A percentile compares a stretch with the other conserved stretches of the same genome.
These are phyloP conservation scores for Grosmannia clavigera DNA, from an alignment of 2,329 filamentous ascomycete species.

Conservation along the genomic window DNA sequence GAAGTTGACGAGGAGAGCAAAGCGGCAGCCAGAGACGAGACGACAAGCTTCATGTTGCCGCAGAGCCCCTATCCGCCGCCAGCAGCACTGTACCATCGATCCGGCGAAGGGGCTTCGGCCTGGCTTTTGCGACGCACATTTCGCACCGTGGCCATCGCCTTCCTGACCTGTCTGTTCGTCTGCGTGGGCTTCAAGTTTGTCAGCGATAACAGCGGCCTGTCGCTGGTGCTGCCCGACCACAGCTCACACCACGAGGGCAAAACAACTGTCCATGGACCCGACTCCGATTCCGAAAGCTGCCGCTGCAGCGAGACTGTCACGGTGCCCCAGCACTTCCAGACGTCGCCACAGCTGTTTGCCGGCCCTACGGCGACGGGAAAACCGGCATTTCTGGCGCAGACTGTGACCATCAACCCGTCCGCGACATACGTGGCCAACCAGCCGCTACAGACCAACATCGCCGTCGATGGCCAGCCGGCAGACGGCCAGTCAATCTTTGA, in stretches of 20 bases:
- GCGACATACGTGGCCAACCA: slow-evolving; percentile 54
- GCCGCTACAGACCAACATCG: slow-evolving; percentile 58
- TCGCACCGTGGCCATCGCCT: slow-evolving; percentile 11
- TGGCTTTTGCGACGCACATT: slow-evolving; percentile 7
- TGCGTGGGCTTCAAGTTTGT: slow-evolving; percentile 14
- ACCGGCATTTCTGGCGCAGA: slow-evolving; percentile 60
- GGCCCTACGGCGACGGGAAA: slow-evolving; percentile 60
- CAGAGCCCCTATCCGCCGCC: not conserved
- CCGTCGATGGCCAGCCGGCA: slow-evolving; percentile 46
- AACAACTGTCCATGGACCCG: not conserved
- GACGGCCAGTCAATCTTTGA: slow-evolving; percentile 56
- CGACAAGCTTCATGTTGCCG: slow-evolving; percentile 3
- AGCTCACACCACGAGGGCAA: not conserved
- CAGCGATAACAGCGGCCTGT: slow-evolving; percentile 11
- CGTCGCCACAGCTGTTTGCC: slow-evolving; percentile 44
- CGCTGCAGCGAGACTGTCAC: slow-evolving; percentile 5
- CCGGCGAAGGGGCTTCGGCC: slow-evolving; percentile 2
- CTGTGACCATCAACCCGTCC: slow-evolving; percentile 52
- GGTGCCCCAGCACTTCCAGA: slow-evolving; percentile 53
- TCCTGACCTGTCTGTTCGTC: slow-evolving; percentile 14
- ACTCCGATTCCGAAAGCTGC: slow-evolving; percentile 10
- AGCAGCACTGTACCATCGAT: slow-evolving; percentile 3
- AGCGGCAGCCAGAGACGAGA: slow-evolving; percentile 4
- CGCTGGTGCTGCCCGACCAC: slow-evolving; percentile 5
- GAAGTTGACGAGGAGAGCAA: not conserved